Evolutionary conservation across 2,329 filamentous ascomycete genomes (phyloP).

Genomic region (Parastagonospora nodorum): DNA sequence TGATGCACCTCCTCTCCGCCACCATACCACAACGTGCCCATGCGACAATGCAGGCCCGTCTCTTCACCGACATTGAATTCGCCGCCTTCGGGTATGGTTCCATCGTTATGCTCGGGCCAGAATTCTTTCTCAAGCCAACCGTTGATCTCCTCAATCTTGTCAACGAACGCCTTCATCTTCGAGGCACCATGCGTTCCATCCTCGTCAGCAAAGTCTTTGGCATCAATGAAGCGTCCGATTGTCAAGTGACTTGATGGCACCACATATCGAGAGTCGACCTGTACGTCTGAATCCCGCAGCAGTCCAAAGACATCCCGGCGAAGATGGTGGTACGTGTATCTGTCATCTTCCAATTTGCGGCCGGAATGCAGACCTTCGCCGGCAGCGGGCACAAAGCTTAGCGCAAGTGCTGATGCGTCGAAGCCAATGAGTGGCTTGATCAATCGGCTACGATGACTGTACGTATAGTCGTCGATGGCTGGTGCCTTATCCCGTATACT

Average conservation of each 20-base stretch:
- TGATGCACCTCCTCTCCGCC: conserved; percentile 71
- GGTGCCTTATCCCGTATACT: conserved; percentile 62
- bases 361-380: conserved; percentile 56
- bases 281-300: conserved; percentile 65
- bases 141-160: conserved; percentile 77
- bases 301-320: conserved; percentile 75
- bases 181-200: conserved; percentile 54
- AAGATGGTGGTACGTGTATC: conserved; percentile 89
- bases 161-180: conserved; percentile 68
- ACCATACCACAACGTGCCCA: conserved; percentile 75
- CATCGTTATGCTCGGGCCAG: conserved; percentile 61
- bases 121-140: conserved; percentile 71
- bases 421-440: conserved; percentile 83
- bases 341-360: conserved; percentile 58
- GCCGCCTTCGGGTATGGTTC: conserved; percentile 56
- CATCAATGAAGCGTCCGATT: conserved; percentile 76
- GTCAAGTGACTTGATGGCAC: conserved; percentile 91
- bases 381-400: conserved; percentile 83
- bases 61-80: conserved; percentile 92
- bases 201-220: conserved; percentile 59
- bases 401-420: conserved; percentile 81
- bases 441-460: conserved; percentile 71
- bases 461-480: conserved; percentile 68
- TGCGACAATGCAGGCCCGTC: conserved; percentile 75
- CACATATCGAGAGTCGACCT: conserved; percentile 78